A percentile compares a stretch with the other conserved stretches of the same genome.
These are phyloP conservation scores for Chlorokybus atmophyticus DNA, from an alignment of 139 green algal species.

Conservation along the genomic window DNA sequence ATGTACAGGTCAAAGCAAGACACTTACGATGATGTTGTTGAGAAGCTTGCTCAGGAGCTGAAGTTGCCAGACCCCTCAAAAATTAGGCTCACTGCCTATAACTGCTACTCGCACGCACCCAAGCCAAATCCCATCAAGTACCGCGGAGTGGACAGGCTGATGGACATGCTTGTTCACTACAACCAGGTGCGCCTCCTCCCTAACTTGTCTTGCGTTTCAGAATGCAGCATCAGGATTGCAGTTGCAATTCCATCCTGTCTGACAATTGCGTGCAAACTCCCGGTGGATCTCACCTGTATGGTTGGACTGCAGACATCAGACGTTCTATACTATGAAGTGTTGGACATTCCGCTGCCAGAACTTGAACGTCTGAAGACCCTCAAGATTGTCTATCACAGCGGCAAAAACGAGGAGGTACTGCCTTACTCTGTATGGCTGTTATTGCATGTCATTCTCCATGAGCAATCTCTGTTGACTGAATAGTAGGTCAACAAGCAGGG, in stretches of 20 bases:
- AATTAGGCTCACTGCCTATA: conserved; percentile 69
- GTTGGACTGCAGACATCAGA: conserved; percentile 33
- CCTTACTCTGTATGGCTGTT: background rate
- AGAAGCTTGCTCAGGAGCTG: conserved; percentile 41
- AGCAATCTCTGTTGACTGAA: background rate
- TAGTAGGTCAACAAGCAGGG: conserved; percentile 6
- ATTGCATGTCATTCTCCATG: background rate
- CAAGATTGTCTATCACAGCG: conserved; percentile 56
- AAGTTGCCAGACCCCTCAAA: conserved; percentile 27
- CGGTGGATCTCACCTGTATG: too few relatives aligned
- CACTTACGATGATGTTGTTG: conserved; percentile 65
- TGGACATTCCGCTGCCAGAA: conserved; percentile 84
- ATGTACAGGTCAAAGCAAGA: conserved; percentile 33
- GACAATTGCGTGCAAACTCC: too few relatives aligned
- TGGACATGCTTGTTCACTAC: conserved; percentile 50
- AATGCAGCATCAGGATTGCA: too few relatives aligned
- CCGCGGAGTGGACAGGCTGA: conserved; percentile 31
- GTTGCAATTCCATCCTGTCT: too few relatives aligned
- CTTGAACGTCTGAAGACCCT: conserved; percentile 57
- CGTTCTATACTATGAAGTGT: conserved; percentile 83
- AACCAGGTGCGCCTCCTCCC: conserved; percentile 20
- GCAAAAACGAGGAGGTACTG: conserved; percentile 52
- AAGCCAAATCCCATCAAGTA: conserved; percentile 46
- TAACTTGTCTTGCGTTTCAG: background rate
- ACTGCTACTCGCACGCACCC: conserved; percentile 49